Percentiles rank a stretch among this genome's conserved stretches.
phyloP scores from a whole-genome alignment of 2,329 filamentous ascomycete genomes.

The Phialophora expanda region DNA sequence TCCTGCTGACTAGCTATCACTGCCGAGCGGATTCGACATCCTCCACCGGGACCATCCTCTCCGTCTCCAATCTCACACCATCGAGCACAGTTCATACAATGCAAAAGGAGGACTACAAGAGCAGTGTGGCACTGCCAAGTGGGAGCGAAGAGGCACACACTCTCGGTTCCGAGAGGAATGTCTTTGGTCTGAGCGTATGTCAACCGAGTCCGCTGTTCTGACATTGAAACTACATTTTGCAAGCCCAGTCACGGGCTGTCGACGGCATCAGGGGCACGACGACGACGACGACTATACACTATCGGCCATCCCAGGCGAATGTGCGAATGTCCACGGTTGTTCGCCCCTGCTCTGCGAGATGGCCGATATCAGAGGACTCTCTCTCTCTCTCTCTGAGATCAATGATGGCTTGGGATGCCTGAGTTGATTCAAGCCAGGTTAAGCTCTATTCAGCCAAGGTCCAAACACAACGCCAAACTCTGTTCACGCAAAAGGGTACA shows the following conservation, averaged over 20 bases:
- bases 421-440: neutral
- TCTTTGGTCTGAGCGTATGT: neutral
- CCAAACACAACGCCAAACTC: neutral
- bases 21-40: neutral
- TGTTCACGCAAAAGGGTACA: neutral
- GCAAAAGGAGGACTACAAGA: neutral
- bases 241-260: neutral
- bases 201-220: neutral
- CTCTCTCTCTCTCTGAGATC: neutral
- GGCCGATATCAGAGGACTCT: neutral
- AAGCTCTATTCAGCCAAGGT: neutral
- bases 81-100: neutral
- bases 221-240: neutral
- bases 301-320: neutral
- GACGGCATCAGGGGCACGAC: neutral
- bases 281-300: neutral
- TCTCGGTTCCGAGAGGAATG: neutral
- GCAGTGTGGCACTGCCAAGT: neutral
- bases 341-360: neutral
- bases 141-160: neutral
- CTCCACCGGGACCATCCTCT: neutral
- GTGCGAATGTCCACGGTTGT: neutral
- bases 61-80: neutral
- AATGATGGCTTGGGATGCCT: neutral
- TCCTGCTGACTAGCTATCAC: neutral